phyloP scores from a whole-genome alignment of 495 filamentous ascomycete species.

The Thermochaetoides thermophila region DNA sequence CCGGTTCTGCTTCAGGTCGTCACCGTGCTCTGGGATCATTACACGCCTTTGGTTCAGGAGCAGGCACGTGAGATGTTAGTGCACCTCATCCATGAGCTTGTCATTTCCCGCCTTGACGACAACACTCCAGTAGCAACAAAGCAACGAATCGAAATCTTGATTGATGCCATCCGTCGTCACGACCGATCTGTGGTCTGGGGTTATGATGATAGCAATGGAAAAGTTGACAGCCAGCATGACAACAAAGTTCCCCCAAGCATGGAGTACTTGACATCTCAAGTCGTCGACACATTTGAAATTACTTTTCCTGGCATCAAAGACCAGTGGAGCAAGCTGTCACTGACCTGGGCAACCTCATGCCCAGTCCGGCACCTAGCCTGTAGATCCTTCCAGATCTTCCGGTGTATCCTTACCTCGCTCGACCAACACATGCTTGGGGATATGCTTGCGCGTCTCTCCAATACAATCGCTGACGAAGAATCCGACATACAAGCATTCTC shows the following conservation, averaged over 20 bases:
- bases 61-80: slow-evolving; percentile 96
- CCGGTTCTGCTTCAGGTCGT: slow-evolving; percentile 81
- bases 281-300: slow-evolving; percentile 71
- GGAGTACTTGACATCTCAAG: slow-evolving; percentile 62
- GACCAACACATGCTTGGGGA: slow-evolving; percentile 90
- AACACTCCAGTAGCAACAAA: slow-evolving; percentile 48
- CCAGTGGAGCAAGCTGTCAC: slow-evolving; percentile 73
- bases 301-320: slow-evolving; percentile 79
- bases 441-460: slow-evolving; percentile 86
- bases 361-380: slow-evolving; percentile 93
- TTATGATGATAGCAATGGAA: slow-evolving; percentile 82
- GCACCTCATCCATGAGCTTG: slow-evolving; percentile 90
- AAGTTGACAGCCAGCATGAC: slow-evolving; percentile 47
- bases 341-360: slow-evolving; percentile 93
- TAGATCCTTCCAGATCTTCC: slow-evolving; percentile 92
- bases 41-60: slow-evolving; percentile 87
- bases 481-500: slow-evolving; percentile 88
- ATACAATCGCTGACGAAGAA: slow-evolving; percentile 88
- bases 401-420: slow-evolving; percentile 76
- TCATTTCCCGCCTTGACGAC: slow-evolving; percentile 81
- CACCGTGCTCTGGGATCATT: slow-evolving; percentile 91
- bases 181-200: slow-evolving; percentile 78
- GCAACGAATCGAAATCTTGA: slow-evolving; percentile 67
- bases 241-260: slow-evolving; percentile 77
- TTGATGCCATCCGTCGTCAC: slow-evolving; percentile 79